Evolutionary conservation across 2,329 filamentous ascomycete species (phyloP).

Genomic region (Amphichorda felina): DNA sequence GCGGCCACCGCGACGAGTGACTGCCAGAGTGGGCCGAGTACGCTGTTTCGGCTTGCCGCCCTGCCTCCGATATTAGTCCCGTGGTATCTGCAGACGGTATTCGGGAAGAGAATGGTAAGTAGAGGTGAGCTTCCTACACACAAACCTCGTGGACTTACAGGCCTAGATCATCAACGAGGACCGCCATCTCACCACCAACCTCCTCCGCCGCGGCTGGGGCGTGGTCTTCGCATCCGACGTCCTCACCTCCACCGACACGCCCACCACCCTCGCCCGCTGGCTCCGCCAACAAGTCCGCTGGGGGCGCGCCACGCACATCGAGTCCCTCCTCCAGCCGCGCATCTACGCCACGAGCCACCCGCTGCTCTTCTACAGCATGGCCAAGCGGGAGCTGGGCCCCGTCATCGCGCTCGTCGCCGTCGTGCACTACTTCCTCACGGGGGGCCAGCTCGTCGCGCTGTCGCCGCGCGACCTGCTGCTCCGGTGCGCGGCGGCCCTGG

Average conservation of each 20-base stretch:
- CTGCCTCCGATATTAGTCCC: slow-evolving; percentile 11
- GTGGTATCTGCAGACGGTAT: slow-evolving; percentile 11
- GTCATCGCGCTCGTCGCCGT: slow-evolving; percentile 9
- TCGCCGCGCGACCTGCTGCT: slow-evolving; percentile 7
- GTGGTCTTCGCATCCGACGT: slow-evolving; percentile 14
- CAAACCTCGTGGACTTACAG: neutral
- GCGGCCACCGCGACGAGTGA: slow-evolving; percentile 12
- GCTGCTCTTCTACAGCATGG: slow-evolving; percentile 11
- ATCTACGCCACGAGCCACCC: slow-evolving; percentile 12
- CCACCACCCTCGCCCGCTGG: slow-evolving; percentile 11
- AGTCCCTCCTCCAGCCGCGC: slow-evolving; percentile 11
- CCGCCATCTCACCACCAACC: slow-evolving; percentile 12
- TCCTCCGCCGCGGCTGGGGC: slow-evolving; percentile 13
- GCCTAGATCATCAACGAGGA: slow-evolving; percentile 13
- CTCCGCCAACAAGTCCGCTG: slow-evolving; percentile 13
- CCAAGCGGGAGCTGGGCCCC: slow-evolving; percentile 11
- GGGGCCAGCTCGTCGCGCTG: slow-evolving; percentile 7
- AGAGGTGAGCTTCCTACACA: too few species aligned
- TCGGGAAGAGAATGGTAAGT: slow-evolving; percentile 12
- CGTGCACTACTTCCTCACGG: slow-evolving; percentile 10
- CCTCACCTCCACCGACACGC: slow-evolving; percentile 10
- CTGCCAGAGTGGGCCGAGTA: slow-evolving; percentile 13
- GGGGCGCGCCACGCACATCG: slow-evolving; percentile 12
- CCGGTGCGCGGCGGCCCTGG: slow-evolving; percentile 5
- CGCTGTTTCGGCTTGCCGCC: slow-evolving; percentile 10